phyloP scores from a whole-genome alignment of 805 yeast species.

The Wickerhamomyces silvicola region DNA sequence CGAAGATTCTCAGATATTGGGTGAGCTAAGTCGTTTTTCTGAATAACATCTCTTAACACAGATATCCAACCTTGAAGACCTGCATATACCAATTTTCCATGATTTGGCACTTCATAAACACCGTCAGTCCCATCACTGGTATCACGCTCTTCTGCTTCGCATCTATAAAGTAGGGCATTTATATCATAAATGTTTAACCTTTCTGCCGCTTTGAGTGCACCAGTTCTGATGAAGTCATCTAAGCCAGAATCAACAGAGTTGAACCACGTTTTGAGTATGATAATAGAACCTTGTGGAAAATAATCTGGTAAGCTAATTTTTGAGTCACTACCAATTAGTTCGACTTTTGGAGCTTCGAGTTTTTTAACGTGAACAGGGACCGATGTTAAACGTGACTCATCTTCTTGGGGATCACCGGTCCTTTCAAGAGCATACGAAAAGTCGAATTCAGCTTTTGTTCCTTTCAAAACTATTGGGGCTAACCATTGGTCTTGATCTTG shows the following conservation, averaged over 20 bases:
- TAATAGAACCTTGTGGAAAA: constrained; percentile 89
- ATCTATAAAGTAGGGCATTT: constrained; percentile 66
- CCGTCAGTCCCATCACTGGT: constrained; percentile 67
- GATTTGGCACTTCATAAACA: constrained; percentile 63
- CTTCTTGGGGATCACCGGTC: constrained; percentile 40
- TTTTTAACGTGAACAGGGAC: constrained; percentile 59
- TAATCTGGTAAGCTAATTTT: constrained; percentile 49
- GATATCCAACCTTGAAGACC: constrained; percentile 93
- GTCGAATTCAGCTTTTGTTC: constrained; percentile 50
- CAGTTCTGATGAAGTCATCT: constrained; percentile 62
- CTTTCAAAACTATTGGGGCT: constrained; percentile 52
- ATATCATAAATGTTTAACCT: constrained; percentile 60
- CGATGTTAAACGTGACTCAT: constrained; percentile 44
- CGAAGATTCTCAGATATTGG: constrained; percentile 78
- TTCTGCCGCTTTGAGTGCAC: constrained; percentile 69
- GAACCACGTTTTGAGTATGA: constrained; percentile 68
- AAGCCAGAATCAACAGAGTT: constrained; percentile 58
- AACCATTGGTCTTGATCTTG: constrained; percentile 41
- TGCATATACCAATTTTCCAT: constrained; percentile 74
- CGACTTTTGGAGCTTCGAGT: constrained; percentile 44
- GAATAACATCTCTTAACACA: constrained; percentile 54
- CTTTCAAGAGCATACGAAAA: constrained; percentile 52
- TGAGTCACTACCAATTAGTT: constrained; percentile 39
- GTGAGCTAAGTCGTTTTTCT: constrained; percentile 72
- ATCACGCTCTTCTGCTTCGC: constrained; percentile 87